Base-by-base conservation (phyloP, 2,329 filamentous ascomycete species). In the Daldinia sp. region DNA sequence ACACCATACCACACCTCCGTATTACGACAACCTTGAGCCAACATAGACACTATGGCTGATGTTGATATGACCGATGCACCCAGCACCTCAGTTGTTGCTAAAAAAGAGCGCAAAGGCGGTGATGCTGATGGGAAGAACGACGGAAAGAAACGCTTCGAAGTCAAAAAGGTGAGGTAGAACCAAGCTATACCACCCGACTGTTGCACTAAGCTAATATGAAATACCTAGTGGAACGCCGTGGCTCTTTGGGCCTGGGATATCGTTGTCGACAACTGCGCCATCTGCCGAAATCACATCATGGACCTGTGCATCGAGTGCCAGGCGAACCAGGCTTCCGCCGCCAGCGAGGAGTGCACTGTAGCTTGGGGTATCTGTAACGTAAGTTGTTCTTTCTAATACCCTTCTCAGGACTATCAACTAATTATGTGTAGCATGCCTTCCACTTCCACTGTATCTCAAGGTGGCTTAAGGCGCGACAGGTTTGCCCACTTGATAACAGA, bases 311-410 rank as follows among this genome's bases (percentile, higher is more conserved):
- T 99, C 76, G 96, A 99, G 80, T 99, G 96, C 79, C 96, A 99
- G 84, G 96, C 96, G 64, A 99, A 99, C 81, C 96, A 99, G 82
- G 94, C 95, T 41, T 98, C 94, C 15, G 94, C 95, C 48, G 98
- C 96, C 0, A 98, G 93, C 72, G 96, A 99, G 78, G 96, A 99
- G 82, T 99, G 96, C 81, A 99, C 96, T 39, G 96, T 99, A 26
- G 96, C 96, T 28, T 99, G 96, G 96, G 96, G 96, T 62, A 98
- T 98, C 71, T 99, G 96, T 87, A 99, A 99, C 79, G 96, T 98
- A 83, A 82, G 93, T 86, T n/a, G 46, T 9, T 2, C 13, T 35
- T 26, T 35, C 44, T 65, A 28, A 18, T 51, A 42, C 10, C 60
- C 33, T 37, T 28, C 15, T 20, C 26, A 51, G 4, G 4, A 50